These are phyloP conservation scores for Escovopsis sp. DNA, from an alignment of 2,329 filamentous ascomycete species.

Conservation along the genomic window DNA sequence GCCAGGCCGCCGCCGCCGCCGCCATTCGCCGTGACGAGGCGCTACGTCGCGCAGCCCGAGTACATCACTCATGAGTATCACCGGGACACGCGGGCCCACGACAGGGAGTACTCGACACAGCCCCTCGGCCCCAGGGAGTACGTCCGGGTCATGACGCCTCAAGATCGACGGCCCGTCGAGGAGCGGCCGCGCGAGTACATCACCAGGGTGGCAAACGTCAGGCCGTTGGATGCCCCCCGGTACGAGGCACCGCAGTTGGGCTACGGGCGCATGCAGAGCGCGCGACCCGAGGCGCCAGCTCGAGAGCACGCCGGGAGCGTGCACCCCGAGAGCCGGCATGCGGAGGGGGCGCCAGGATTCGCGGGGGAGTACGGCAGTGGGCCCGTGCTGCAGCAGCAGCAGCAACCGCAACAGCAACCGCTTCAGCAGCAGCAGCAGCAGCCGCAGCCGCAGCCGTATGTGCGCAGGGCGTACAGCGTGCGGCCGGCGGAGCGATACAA, in stretches of 20 bases:
- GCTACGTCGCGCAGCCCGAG: conserved; percentile 50
- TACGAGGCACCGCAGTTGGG: conserved; percentile 25
- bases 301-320: conserved; percentile 15
- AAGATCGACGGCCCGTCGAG: conserved; percentile 27
- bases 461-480: conserved; percentile 23
- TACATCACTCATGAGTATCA: conserved; percentile 32
- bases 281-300: conserved; percentile 21
- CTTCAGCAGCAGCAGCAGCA: too few relatives aligned
- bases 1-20: conserved; percentile 37
- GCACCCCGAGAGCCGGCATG: conserved; percentile 14
- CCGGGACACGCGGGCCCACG: conserved; percentile 34
- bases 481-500: conserved; percentile 31
- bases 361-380: conserved; percentile 16
- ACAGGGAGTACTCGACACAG: conserved; percentile 40
- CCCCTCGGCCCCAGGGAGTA: conserved; percentile 32
- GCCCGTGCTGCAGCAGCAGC: conserved; percentile 7
- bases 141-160: conserved; percentile 29
- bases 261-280: conserved; percentile 31
- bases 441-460: conserved; percentile 6
- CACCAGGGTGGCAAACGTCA: conserved; percentile 41
- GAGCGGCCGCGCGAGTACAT: conserved; percentile 38
- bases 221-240: conserved; percentile 32
- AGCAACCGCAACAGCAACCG: too few relatives aligned
- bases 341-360: conserved; percentile 18
- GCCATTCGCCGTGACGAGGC: conserved; percentile 32